phyloP scores from a whole-genome alignment of 768 basidiomycete genomes.

The Rubroboletus pulcherrimus region DNA sequence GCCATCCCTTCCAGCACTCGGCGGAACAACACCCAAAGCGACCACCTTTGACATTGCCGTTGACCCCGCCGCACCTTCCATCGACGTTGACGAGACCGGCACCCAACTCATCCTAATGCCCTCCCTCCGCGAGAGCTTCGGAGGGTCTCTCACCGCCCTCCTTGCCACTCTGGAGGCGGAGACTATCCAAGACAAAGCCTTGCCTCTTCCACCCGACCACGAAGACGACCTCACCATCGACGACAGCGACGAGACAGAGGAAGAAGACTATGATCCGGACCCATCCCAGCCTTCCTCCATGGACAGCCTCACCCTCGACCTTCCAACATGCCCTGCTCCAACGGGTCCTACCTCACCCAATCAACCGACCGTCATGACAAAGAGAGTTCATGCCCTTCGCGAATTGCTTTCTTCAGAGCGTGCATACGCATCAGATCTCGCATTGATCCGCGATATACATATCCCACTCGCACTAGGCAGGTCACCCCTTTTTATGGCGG shows the following conservation, averaged over 20 bases:
- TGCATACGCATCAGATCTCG: slow-evolving; percentile 80
- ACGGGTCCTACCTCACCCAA: slow-evolving; percentile 23
- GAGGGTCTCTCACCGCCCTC: slow-evolving; percentile 31
- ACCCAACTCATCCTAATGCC: slow-evolving; percentile 24
- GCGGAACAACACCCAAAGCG: slow-evolving; percentile 9
- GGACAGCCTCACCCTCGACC: slow-evolving; percentile 24
- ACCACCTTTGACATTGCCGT: neutral
- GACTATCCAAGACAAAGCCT: slow-evolving; percentile 29
- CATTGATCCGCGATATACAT: slow-evolving; percentile 71
- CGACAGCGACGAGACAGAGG: slow-evolving; percentile 24
- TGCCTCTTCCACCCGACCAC: slow-evolving; percentile 28
- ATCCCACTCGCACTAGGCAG: slow-evolving; percentile 74
- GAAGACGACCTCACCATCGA: slow-evolving; percentile 22
- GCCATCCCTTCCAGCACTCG: slow-evolving; percentile 8
- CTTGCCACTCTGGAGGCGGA: slow-evolving; percentile 30
- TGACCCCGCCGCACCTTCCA: neutral
- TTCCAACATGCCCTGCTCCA: slow-evolving; percentile 1
- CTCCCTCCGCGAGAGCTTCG: slow-evolving; percentile 29
- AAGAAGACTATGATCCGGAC: slow-evolving; percentile 28
- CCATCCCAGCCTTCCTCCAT: slow-evolving; percentile 24
- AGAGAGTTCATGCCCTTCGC: slow-evolving; percentile 72
- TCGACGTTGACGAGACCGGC: slow-evolving; percentile 14
- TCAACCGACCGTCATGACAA: slow-evolving; percentile 44
- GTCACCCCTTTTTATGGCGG: slow-evolving; percentile 22
- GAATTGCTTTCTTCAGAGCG: slow-evolving; percentile 78